phyloP scores from a whole-genome alignment of 2,329 filamentous ascomycete species.

The Epichloe uncinata region DNA sequence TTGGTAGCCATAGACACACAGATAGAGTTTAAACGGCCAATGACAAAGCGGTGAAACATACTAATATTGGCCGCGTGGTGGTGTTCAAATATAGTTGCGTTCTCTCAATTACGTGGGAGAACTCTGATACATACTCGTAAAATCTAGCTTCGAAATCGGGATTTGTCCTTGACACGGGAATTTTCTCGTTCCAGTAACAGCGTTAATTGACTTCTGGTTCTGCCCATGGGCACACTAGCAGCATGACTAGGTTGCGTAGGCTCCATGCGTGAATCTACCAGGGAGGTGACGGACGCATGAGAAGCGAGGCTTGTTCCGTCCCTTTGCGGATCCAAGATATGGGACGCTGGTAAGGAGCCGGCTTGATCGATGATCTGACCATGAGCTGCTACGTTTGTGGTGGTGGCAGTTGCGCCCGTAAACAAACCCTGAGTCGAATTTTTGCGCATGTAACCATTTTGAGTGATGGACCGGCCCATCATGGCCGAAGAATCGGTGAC shows the following conservation, averaged over 20 bases:
- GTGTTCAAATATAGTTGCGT: no score
- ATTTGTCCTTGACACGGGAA: constrained; percentile 18
- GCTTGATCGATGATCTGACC: constrained; percentile 31
- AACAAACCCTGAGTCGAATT: constrained; percentile 16
- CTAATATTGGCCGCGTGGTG: no score
- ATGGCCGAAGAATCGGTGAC: constrained; percentile 8
- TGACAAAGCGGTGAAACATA: no score
- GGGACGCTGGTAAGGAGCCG: constrained; percentile 18
- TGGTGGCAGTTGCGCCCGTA: constrained; percentile 24
- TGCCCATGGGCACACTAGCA: constrained; percentile 35
- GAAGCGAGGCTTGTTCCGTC: constrained; percentile 14
- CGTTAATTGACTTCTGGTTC: constrained; percentile 47
- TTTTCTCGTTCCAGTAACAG: constrained; percentile 43
- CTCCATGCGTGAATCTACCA: constrained; percentile 27
- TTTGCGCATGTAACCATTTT: constrained; percentile 16
- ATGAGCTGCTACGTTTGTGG: constrained; percentile 27
- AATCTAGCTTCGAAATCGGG: constrained; percentile 13
- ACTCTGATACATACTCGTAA: no score
- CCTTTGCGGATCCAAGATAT: constrained; percentile 9
- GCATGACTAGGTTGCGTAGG: constrained; percentile 36
- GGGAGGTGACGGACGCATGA: constrained; percentile 12
- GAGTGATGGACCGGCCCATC: constrained; percentile 21
- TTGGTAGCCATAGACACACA: no score
- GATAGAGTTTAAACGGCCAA: no score
- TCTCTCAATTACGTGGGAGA: no score